Base-by-base conservation (phyloP, 305 asterid species). In the Rubia peregrina region DNA sequence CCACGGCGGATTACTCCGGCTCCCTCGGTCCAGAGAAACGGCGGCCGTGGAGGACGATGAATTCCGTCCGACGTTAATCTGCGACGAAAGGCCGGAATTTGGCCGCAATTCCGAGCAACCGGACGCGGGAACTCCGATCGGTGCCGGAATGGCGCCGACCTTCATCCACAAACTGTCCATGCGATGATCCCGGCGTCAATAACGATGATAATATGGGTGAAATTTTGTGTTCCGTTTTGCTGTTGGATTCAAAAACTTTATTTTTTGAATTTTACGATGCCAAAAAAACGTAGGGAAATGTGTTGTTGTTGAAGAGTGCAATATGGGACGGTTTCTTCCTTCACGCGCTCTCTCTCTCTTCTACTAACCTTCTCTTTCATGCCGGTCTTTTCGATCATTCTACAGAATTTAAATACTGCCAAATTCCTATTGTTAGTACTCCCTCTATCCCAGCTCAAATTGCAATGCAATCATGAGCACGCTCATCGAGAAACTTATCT, bases 81-180 rank as follows among this genome's bases (percentile, higher is more conserved):
- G 83, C 0, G 77, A 53, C 9, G 78, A 65, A 38, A 51, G 73
- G 26, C 64, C 71, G 4, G 75, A 56, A 48, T 91, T 70, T 5
- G 77, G 57, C 43, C 96, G 80, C 67, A 84, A 46, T 49, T 81
- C 75, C 86, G 85, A 60, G 80, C 71, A 49, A 67, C 88, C 74
- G 16, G 75, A 30, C 0, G 83, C 91, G 13, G 77, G 68, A 8
- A 80, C 82, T 22, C 87, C 65, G 77, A 83, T 78, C 75, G 93
- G 83, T 68, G 87, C 61, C 44, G 85, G 95, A 74, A 90, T 33
- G 65, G 14, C 77, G 79, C 90, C 97, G 9, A 90, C 89, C 73
- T 86, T 90, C 40, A 90, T 78, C 78, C 88, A 85, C 73, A 90
- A 59, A 79, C 83, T 81, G 81, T 90, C 98, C 98, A 92, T 88